A percentile compares a stretch with the other conserved stretches of the same genome.
phyloP scores from a whole-genome alignment of 2,329 filamentous ascomycete genomes.

The Trichoderma sp. region DNA sequence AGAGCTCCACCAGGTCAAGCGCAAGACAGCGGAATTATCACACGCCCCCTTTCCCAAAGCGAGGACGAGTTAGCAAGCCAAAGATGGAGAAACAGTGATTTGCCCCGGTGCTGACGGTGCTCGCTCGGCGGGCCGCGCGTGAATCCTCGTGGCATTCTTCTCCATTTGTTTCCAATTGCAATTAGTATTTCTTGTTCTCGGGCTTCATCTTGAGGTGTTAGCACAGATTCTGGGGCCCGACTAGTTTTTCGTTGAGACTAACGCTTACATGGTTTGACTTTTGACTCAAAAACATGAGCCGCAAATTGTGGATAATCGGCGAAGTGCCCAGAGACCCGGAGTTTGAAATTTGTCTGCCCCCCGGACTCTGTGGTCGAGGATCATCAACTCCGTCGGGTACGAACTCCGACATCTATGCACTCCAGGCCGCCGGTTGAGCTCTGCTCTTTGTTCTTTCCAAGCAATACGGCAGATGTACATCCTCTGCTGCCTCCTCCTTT shows the following conservation, averaged over 20 bases:
- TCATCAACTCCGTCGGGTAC: background rate
- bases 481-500: background rate
- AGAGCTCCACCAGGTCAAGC: slow-evolving; percentile 1
- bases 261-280: background rate
- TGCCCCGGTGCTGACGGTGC: slow-evolving; percentile 11
- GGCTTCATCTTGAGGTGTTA: background rate
- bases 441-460: background rate
- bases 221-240: background rate
- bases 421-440: background rate
- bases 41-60: background rate
- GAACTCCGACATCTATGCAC: background rate
- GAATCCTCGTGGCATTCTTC: slow-evolving; percentile 18
- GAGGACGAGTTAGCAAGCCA: background rate
- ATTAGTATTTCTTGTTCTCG: background rate
- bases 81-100: slow-evolving; percentile 10
- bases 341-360: background rate
- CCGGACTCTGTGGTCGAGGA: background rate
- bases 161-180: background rate
- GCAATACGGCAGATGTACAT: background rate
- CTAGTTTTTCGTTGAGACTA: background rate
- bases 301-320: slow-evolving; percentile 6
- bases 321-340: background rate
- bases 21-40: background rate
- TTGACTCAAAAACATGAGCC: background rate
- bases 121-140: slow-evolving; percentile 14